Base-by-base conservation (phyloP, 2,329 filamentous ascomycete species). In the Paramyrothecium sp. region DNA sequence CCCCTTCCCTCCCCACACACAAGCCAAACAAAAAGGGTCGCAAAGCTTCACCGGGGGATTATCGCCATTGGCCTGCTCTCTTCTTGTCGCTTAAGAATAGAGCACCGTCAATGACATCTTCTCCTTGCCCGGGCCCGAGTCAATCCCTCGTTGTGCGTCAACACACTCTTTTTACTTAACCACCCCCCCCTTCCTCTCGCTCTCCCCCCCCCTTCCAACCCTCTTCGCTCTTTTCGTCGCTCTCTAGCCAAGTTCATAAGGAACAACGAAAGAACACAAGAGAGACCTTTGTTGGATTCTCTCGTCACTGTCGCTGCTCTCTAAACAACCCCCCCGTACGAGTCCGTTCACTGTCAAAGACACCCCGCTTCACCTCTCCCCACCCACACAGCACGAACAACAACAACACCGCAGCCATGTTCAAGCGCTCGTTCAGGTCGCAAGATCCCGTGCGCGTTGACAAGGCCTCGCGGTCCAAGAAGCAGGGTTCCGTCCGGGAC, bases 381-480 rank as follows among this genome's bases (percentile, higher is more conserved):
- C 60, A 56, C 23, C 47, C 20, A 48, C 53, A 16, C 38, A 20
- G 61, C 38, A 44, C 33, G 62, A 57, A 54, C 55, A 56, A 71
- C 62, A 64, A 30, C 26, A 30, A 30, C 26, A 65, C 74, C 75
- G 73, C 74, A 73, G 71, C 73, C 76, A 97, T 97, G 91, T 96
- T 97, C 83, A 96, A 92, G 81, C 91, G 91, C 74, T 93, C 92
- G 71, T 93, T 95, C 79, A 83, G 88, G 75, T 88, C 89, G 67
- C 89, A 88, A 75, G 89, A 94, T 68, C 75, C 73, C 65, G 70
- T 68, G 76, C 90, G 92, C 71, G 90, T 93, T 75, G 90, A 91
- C 80, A 97, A 97, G 87, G 83, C 89, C 77, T 83, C 87, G 75
- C 93, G 91, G 82, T 83, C 89, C 82, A 95, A 89, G 83, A 83